These are phyloP conservation scores for Lentithecium fluviatile DNA, from an alignment of 495 filamentous ascomycete species.

Conservation along the genomic window DNA sequence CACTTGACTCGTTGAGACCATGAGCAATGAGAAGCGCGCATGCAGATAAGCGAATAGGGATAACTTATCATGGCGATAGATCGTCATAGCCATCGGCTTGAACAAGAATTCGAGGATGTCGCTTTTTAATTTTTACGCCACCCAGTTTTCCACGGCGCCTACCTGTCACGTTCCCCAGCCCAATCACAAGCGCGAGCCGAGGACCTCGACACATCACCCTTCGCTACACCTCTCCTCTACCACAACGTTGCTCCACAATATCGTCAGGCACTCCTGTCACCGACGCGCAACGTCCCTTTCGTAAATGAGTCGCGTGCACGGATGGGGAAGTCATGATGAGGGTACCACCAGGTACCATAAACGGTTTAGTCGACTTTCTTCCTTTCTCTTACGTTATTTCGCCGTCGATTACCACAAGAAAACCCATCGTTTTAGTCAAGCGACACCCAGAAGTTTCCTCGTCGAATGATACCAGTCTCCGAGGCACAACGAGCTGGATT, in stretches of 20 bases:
- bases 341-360: background rate
- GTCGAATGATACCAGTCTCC: constrained; percentile 9
- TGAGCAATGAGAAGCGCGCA: background rate
- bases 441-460: background rate
- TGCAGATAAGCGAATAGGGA: background rate
- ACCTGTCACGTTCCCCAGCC: background rate
- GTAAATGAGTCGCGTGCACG: constrained; percentile 16
- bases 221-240: background rate
- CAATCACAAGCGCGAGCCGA: constrained; percentile 1
- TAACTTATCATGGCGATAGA: background rate
- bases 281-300: too few species aligned
- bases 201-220: background rate
- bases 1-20: too few species aligned
- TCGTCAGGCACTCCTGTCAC: background rate
- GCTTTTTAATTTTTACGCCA: background rate
- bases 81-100: constrained; percentile 17
- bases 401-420: background rate
- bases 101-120: background rate
- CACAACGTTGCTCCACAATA: too few species aligned
- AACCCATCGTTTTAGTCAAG: background rate
- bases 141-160: constrained; percentile 6
- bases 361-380: background rate
- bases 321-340: constrained; percentile 13
- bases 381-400: constrained; percentile 14
- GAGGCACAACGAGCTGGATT: background rate